Conservation (phyloP, 1,284 basidiomycete genomes). For the Heterobasidion parviporum region DNA sequence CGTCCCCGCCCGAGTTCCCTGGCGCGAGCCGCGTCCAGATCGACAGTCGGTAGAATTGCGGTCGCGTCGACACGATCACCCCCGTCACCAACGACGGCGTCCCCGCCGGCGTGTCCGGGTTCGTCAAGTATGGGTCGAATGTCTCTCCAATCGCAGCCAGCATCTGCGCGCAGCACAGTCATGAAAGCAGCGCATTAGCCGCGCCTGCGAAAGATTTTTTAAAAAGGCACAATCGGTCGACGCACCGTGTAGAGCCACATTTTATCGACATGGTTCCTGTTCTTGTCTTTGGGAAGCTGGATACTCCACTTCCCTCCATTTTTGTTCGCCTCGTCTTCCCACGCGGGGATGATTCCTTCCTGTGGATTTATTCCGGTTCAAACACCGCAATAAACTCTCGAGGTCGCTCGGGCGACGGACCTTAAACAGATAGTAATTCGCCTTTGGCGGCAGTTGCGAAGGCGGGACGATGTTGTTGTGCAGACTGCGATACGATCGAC, state of each 20-base stretch:
- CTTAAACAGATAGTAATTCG: slow-evolving; percentile 99
- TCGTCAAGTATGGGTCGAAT: slow-evolving; percentile 77
- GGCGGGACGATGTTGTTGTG: slow-evolving; percentile 99
- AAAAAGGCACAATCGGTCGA: slow-evolving; percentile 6
- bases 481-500: slow-evolving; percentile 38
- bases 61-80: slow-evolving; percentile 90
- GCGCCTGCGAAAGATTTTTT: slow-evolving; percentile 3
- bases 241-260: slow-evolving; percentile 97
- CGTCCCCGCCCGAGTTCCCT: slow-evolving; percentile 21
- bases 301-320: slow-evolving; percentile 98
- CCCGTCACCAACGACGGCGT: slow-evolving; percentile 86
- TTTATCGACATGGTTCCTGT: slow-evolving; percentile 76
- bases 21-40: slow-evolving; percentile 94
- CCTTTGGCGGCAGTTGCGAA: slow-evolving; percentile 89
- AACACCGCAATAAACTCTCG: background rate
- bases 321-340: slow-evolving; percentile 96
- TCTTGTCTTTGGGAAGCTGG: slow-evolving; percentile 95
- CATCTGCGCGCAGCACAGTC: slow-evolving; percentile 55
- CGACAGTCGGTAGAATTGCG: slow-evolving; percentile 93
- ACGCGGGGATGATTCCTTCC: slow-evolving; percentile 93
- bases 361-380: slow-evolving; percentile 21
- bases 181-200: slow-evolving; percentile 1
- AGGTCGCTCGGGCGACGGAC: slow-evolving; percentile 21
- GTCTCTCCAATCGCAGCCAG: slow-evolving; percentile 95
- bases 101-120: slow-evolving; percentile 38